Evolutionary conservation across 108 stramenopile genomes (phyloP).

Genomic region (Cyclotella atomus): DNA sequence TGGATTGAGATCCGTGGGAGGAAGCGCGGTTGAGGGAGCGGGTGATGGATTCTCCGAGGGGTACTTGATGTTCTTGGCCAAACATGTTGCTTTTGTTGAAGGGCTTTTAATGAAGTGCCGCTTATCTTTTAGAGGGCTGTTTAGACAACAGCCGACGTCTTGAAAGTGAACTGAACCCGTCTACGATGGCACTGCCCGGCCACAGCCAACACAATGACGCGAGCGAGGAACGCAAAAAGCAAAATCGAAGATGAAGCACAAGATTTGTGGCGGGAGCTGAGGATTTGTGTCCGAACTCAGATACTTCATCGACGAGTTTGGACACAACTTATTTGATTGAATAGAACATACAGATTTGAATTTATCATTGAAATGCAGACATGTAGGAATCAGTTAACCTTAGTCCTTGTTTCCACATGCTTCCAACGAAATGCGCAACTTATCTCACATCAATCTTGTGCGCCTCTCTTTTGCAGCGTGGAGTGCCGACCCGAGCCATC

Average conservation of each 20-base stretch:
- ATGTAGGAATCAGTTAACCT: too few relatives aligned
- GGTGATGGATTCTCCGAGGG: constrained; percentile 41
- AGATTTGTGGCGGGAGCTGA: not conserved
- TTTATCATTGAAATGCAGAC: not conserved
- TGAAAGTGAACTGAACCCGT: too few relatives aligned
- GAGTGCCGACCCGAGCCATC: not conserved
- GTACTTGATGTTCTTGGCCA: constrained; percentile 39
- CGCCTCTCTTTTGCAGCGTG: not conserved
- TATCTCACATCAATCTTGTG: constrained; percentile 4
- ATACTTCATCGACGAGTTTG: not conserved
- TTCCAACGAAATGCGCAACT: not conserved
- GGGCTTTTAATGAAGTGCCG: too few relatives aligned
- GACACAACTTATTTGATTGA: not conserved
- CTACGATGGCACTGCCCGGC: too few relatives aligned
- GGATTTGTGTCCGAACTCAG: not conserved
- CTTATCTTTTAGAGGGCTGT: too few relatives aligned
- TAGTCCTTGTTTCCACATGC: too few relatives aligned
- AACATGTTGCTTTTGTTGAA: constrained; percentile 9
- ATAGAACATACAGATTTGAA: not conserved
- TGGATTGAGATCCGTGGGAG: constrained; percentile 62
- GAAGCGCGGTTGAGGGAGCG: not conserved
- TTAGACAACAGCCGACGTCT: too few relatives aligned
- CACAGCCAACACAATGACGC: too few relatives aligned
- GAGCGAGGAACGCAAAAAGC: too few relatives aligned
- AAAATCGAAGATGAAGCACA: not conserved